A percentile compares a stretch with the other conserved stretches of the same genome.
These are phyloP conservation scores for Xylaria cubensis DNA, from an alignment of 495 filamentous ascomycete species.

Conservation along the genomic window DNA sequence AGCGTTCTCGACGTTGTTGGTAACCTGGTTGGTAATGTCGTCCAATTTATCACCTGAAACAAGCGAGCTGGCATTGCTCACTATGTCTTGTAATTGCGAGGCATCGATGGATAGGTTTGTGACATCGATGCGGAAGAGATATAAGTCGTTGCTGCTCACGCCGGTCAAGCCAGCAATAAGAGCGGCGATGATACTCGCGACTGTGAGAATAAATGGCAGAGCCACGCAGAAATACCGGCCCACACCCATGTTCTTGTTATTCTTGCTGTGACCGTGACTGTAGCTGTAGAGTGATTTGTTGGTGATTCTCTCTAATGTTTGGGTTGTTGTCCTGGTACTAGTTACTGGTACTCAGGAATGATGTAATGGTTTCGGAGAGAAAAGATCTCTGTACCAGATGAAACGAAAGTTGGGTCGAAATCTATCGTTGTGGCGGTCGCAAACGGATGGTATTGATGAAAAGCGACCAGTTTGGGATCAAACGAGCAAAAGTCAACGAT, in stretches of 20 bases:
- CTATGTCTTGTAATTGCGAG: slow-evolving; percentile 27
- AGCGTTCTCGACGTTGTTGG: slow-evolving; percentile 26
- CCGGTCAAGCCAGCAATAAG: slow-evolving; percentile 76
- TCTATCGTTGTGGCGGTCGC: slow-evolving; percentile 2
- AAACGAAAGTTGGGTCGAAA: slow-evolving; percentile 3
- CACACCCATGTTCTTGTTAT: slow-evolving; percentile 51
- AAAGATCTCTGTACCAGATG: background rate
- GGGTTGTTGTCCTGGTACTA: background rate
- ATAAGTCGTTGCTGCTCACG: slow-evolving; percentile 70
- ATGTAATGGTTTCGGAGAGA: background rate
- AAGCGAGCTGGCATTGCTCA: slow-evolving; percentile 33
- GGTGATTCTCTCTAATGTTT: background rate
- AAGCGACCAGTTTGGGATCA: background rate
- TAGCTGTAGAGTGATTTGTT: background rate
- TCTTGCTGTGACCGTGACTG: slow-evolving; percentile 24
- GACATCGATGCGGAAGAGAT: slow-evolving; percentile 74
- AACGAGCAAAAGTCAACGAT: background rate
- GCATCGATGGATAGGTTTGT: slow-evolving; percentile 53
- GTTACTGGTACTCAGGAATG: background rate
- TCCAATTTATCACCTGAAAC: slow-evolving; percentile 29
- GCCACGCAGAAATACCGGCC: slow-evolving; percentile 83
- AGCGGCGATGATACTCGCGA: slow-evolving; percentile 74
- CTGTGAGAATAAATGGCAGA: slow-evolving; percentile 76
- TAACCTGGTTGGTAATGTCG: slow-evolving; percentile 32
- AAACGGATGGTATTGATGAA: slow-evolving; percentile 5